Evolutionary conservation across 164 flowering plant species (phyloP).

Genomic region (Vitis cinerea): DNA sequence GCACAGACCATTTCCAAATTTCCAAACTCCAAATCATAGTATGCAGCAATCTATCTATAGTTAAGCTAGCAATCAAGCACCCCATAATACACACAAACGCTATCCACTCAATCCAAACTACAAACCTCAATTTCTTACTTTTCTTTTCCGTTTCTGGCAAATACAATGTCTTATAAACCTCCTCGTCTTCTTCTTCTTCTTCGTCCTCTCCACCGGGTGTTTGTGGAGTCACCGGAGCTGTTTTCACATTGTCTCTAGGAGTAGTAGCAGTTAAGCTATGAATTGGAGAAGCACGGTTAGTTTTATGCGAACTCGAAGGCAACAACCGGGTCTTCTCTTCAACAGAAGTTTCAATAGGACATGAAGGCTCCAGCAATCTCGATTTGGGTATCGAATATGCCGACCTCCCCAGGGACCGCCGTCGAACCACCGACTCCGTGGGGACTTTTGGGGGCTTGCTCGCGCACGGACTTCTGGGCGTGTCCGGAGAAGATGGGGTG

Average conservation of each 20-base stretch:
- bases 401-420: not conserved
- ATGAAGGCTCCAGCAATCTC: not conserved
- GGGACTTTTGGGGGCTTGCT: not conserved
- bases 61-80: slow-evolving; percentile 29
- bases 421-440: not conserved
- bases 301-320: not conserved
- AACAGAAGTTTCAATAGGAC: no score
- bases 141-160: slow-evolving; percentile 4
- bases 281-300: not conserved
- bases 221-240: slow-evolving; percentile 23
- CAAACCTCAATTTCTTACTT: slow-evolving; percentile 23
- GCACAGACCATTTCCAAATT: slow-evolving; percentile 59
- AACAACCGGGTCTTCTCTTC: not conserved
- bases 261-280: no score
- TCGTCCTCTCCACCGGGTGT: slow-evolving; percentile 12
- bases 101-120: slow-evolving; percentile 33
- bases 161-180: slow-evolving; percentile 23
- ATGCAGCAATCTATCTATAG: slow-evolving; percentile 19
- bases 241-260: not conserved
- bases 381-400: not conserved
- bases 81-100: slow-evolving; percentile 25
- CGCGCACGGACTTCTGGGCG: not conserved
- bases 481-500: not conserved
- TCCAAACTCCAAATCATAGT: slow-evolving; percentile 35
- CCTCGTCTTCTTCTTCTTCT: slow-evolving; percentile 1